Base-by-base conservation (phyloP, 2,329 filamentous ascomycete genomes). In the Pseudogymnoascus sp. region DNA sequence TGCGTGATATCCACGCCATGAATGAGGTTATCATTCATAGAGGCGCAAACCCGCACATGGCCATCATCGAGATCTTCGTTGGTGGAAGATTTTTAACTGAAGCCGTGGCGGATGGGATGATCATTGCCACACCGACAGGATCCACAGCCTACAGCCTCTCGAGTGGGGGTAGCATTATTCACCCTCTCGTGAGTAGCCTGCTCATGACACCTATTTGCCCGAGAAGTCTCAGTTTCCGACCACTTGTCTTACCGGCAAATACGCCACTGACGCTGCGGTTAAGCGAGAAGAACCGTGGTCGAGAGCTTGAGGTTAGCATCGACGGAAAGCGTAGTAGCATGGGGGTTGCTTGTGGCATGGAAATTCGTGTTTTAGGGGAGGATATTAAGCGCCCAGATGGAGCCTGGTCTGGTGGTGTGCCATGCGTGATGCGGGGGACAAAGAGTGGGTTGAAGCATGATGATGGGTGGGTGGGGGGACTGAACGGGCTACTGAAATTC, bases 101-200 rank as follows among this genome's bases (percentile, higher is more conserved):
- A 73, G 93, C 91, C 0, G 92, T 96, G 11, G 93, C 92, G 1
- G 94, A 99, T 73, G 94, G 94, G 60, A 95, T 99, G 74, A 88
- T 97, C 49, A 86, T 97, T 63, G 92, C 89, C 66, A 97, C 93
- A 0, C 94, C 94, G 0, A 99, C 94, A 0, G 94, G 94, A 2
- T 95, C 90, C 41, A 99, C 94, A 0, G 94, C 94, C 0, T 99
- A 99, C 78, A 94, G 89, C 64, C 81, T 99, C n/a, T 94, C 89
- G 67, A 90, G 89, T 2, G 94, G 94, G 2, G 94, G 94, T 0
- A 90, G 88, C 68, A 97, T 99, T 68, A 90, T 97, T 41, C 94
- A 99, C 73, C 94, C 94, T 0, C 82, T 97, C 1, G 93, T 97
- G 2, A 88, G 90, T 38, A 91, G 90, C 1, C 81, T 97, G 12